Percentiles rank a stretch among this genome's conserved stretches.
Evolutionary conservation across 2,329 filamentous ascomycete species (phyloP).

Genomic region (Cladophialophora yegresii): DNA sequence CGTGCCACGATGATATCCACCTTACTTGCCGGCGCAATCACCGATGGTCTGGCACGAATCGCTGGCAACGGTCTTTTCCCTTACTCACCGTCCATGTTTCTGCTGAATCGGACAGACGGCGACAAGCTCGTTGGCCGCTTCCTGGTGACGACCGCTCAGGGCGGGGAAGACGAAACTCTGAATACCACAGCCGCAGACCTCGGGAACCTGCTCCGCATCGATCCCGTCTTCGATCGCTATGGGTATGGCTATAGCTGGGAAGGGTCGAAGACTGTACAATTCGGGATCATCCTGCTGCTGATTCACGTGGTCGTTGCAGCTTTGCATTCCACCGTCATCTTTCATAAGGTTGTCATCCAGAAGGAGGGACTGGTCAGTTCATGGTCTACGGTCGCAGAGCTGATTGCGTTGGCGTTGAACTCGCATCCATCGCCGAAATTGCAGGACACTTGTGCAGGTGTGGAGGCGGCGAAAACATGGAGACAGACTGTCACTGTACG

Average conservation of each 20-base stretch:
- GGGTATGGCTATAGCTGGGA: conserved; percentile 30
- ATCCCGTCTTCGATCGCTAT: conserved; percentile 26
- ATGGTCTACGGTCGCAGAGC: conserved; percentile 27
- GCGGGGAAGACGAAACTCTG: conserved; percentile 23
- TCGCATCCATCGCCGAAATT: conserved; percentile 24
- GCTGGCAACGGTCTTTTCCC: conserved; percentile 28
- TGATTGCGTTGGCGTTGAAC: conserved; percentile 28
- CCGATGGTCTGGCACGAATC: conserved; percentile 28
- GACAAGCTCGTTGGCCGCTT: conserved; percentile 26
- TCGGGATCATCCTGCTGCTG: conserved; percentile 28
- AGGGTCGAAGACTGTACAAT: conserved; percentile 26
- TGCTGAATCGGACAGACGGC: conserved; percentile 24
- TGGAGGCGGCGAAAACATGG: conserved; percentile 25
- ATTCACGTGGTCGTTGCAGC: conserved; percentile 19
- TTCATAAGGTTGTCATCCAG: conserved; percentile 22
- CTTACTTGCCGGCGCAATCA: conserved; percentile 22
- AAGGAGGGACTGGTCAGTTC: conserved; percentile 26
- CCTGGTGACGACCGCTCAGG: conserved; percentile 20
- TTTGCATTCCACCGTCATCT: conserved; percentile 19
- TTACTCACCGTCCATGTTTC: conserved; percentile 27
- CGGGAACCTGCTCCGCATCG: conserved; percentile 24
- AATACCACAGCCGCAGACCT: conserved; percentile 23
- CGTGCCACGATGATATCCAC: conserved; percentile 28
- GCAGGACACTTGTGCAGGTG: conserved; percentile 30
- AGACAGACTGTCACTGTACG: conserved; percentile 25